A percentile compares a stretch with the other conserved stretches of the same genome.
phyloP scores from a whole-genome alignment of 805 yeast genomes.

The Ogataea ganodermae region DNA sequence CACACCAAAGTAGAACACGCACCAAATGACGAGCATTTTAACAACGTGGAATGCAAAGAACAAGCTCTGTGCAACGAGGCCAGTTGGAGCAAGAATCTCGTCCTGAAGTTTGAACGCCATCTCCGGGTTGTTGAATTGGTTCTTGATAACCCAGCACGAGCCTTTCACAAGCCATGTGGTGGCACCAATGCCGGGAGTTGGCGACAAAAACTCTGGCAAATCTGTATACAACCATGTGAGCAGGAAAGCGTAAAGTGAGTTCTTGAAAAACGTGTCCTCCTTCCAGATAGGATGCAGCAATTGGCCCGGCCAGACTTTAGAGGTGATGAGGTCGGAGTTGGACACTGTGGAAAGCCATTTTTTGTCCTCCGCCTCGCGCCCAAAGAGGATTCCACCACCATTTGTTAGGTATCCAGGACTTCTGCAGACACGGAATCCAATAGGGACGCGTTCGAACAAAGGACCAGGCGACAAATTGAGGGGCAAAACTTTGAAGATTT shows the following conservation, averaged over 20 bases:
- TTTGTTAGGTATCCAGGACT: constrained; percentile 83
- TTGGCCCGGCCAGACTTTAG: constrained; percentile 87
- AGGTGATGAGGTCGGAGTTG: constrained; percentile 53
- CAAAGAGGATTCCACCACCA: constrained; percentile 77
- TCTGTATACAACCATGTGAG: constrained; percentile 87
- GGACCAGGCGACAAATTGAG: constrained; percentile 78
- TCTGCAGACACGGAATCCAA: constrained; percentile 59
- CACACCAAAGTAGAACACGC: constrained; percentile 65
- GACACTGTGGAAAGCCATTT: constrained; percentile 48
- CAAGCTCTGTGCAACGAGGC: constrained; percentile 54
- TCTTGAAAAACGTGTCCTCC: constrained; percentile 44
- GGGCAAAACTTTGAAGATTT: constrained; percentile 67
- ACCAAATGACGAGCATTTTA: constrained; percentile 58
- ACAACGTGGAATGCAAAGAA: constrained; percentile 74
- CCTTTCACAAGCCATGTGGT: constrained; percentile 56
- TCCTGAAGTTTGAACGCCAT: constrained; percentile 49
- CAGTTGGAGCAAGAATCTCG: constrained; percentile 47
- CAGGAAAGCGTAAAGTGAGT: constrained; percentile 42
- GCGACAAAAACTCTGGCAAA: constrained; percentile 83
- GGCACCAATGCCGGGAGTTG: constrained; percentile 88
- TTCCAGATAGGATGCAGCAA: constrained; percentile 76
- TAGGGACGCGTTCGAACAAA: constrained; percentile 67
- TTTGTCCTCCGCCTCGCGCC: constrained; percentile 53
- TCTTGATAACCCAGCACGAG: constrained; percentile 30
- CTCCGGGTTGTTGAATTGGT: constrained; percentile 40